A percentile compares a stretch with the other conserved stretches of the same genome.
Evolutionary conservation across 2,329 filamentous ascomycete genomes (phyloP).

Genomic region (Fusarium zealandicum): DNA sequence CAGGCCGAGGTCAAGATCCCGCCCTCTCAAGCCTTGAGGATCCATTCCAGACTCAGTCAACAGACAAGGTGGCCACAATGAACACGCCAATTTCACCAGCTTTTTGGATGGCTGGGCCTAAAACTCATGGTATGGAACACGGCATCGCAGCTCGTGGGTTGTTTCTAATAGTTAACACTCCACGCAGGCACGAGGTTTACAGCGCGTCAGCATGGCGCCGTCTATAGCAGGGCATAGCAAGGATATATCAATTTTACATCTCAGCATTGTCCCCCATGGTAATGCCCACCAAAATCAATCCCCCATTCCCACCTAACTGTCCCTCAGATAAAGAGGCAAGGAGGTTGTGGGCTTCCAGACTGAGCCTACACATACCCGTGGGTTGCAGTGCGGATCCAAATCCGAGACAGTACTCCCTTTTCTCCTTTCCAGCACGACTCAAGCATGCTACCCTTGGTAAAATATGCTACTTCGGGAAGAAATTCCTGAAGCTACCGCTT

Average conservation of each 20-base stretch:
- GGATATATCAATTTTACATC: too few species aligned
- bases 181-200: too few species aligned
- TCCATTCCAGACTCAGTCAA: conserved; percentile 26
- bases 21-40: conserved; percentile 9
- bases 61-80: background rate
- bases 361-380: conserved; percentile 1
- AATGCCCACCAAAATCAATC: background rate
- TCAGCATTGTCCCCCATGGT: too few species aligned
- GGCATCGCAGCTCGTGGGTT: background rate
- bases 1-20: conserved; percentile 12
- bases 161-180: too few species aligned
- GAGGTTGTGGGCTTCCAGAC: conserved; percentile 1
- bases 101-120: background rate
- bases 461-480: background rate
- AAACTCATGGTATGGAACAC: background rate
- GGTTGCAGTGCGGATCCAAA: background rate
- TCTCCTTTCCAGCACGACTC: conserved; percentile 11
- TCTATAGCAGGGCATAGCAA: too few species aligned
- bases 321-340: background rate
- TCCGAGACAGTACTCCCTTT: conserved; percentile 25
- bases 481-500: background rate
- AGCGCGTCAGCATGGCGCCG: too few species aligned
- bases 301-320: background rate
- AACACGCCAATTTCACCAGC: background rate
- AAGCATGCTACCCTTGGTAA: conserved; percentile 9